Conservation (phyloP, 768 basidiomycete species). For the Floccularia luteovirens region DNA sequence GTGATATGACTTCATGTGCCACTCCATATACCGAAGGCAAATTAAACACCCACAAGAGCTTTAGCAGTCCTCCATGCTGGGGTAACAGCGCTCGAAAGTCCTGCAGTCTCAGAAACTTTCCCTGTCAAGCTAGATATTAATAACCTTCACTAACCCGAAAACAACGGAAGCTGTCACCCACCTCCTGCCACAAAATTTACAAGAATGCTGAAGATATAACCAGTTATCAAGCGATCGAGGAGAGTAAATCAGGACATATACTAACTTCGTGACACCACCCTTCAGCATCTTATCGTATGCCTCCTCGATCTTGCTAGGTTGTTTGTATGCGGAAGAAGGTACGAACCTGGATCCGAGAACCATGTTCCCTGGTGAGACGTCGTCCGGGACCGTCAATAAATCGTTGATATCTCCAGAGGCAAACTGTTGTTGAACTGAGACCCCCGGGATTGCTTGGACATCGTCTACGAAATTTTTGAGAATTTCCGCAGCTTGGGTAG, state of each 20-base stretch:
- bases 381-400: neutral
- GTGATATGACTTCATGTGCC: neutral
- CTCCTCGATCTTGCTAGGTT: too few relatives aligned
- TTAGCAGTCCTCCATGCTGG: conserved; percentile 29
- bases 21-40: neutral
- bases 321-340: neutral
- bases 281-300: too few relatives aligned
- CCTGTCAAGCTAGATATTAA: conserved; percentile 8
- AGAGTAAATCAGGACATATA: too few relatives aligned
- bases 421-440: neutral
- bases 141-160: neutral
- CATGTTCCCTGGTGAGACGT: neutral
- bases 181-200: conserved; percentile 13
- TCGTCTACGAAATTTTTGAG: neutral
- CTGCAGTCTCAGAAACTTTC: conserved; percentile 22
- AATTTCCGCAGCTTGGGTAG: neutral
- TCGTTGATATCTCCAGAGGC: neutral
- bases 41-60: conserved; percentile 18
- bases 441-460: neutral
- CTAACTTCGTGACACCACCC: too few relatives aligned
- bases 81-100: conserved; percentile 20
- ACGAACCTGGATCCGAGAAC: neutral
- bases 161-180: neutral
- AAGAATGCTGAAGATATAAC: conserved; percentile 7
- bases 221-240: too few relatives aligned